Conservation (phyloP, 2,329 filamentous ascomycete genomes). For the Curvularia sp. region DNA sequence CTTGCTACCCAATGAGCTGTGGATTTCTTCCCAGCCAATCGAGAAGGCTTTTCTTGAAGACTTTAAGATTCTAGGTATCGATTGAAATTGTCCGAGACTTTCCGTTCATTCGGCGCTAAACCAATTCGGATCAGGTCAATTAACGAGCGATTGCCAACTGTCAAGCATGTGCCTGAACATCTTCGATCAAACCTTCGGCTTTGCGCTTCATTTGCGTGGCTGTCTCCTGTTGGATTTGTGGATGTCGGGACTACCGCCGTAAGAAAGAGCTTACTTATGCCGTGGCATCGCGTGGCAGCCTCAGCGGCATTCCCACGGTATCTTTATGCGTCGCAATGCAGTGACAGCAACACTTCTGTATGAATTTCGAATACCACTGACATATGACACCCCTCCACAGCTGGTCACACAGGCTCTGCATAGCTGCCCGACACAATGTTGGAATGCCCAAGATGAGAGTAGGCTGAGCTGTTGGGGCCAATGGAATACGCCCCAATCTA, state of each 20-base stretch:
- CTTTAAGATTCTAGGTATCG: not conserved
- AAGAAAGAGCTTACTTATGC: not conserved
- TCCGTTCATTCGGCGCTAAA: not conserved
- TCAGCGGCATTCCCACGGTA: not conserved
- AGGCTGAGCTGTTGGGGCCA: slow-evolving; percentile 31
- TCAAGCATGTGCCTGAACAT: not conserved
- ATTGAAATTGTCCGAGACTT: not conserved
- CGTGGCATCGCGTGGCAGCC: not conserved
- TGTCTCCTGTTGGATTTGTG: not conserved
- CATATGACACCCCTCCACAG: not conserved
- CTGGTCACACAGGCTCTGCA: slow-evolving; percentile 11
- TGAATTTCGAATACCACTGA: slow-evolving; percentile 3
- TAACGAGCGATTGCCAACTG: not conserved
- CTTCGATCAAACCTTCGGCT: not conserved
- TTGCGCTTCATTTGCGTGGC: not conserved
- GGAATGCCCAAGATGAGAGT: slow-evolving; percentile 28
- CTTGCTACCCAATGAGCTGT: not conserved
- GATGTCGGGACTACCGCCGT: not conserved
- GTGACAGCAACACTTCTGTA: not conserved
- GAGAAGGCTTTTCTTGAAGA: not conserved
- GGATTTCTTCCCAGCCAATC: not conserved
- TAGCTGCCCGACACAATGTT: slow-evolving; percentile 22
- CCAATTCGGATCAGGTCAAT: not conserved
- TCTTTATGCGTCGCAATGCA: not conserved
- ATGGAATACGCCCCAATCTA: slow-evolving; percentile 30